Conservation (phyloP, 192 early-diverging fungal species). For the Backusella westeae region DNA sequence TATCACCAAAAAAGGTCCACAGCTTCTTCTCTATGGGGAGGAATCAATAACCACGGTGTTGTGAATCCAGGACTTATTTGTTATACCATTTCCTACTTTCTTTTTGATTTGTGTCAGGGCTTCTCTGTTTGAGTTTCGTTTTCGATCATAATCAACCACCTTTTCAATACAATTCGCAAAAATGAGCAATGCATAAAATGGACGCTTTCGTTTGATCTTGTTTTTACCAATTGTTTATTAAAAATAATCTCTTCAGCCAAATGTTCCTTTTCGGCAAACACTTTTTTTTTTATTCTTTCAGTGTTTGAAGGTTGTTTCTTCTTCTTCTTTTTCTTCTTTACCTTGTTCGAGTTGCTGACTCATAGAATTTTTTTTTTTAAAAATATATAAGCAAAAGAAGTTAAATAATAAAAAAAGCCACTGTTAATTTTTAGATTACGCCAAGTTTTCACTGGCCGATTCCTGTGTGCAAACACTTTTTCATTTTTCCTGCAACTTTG, state of each 20-base stretch:
- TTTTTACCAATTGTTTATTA: constrained; percentile 56
- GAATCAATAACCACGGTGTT: background rate
- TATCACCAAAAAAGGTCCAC: constrained; percentile 58
- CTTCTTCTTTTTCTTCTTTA: background rate
- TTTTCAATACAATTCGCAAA: background rate
- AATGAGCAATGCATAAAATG: background rate
- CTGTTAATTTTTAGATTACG: background rate
- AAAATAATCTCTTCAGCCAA: constrained; percentile 54
- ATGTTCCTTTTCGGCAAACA: constrained; percentile 43
- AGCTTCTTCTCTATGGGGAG: constrained; percentile 46
- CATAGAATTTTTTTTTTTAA: background rate
- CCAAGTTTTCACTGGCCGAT: too few relatives aligned
- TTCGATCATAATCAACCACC: constrained; percentile 58
- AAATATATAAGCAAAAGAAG: background rate
- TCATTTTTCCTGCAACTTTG: too few relatives aligned
- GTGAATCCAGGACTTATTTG: too few relatives aligned
- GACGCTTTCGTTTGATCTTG: background rate
- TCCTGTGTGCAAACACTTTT: too few relatives aligned
- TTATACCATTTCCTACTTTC: constrained; percentile 33
- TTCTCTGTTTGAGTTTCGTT: constrained; percentile 55
- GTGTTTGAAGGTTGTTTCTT: background rate
- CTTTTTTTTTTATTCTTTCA: constrained; percentile 16
- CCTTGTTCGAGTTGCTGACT: constrained; percentile 7
- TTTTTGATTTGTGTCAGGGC: constrained; percentile 48
- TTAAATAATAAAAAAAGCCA: background rate